Conservation (phyloP, 139 green algal genomes). For the Pseudopediastrum boryanum region DNA sequence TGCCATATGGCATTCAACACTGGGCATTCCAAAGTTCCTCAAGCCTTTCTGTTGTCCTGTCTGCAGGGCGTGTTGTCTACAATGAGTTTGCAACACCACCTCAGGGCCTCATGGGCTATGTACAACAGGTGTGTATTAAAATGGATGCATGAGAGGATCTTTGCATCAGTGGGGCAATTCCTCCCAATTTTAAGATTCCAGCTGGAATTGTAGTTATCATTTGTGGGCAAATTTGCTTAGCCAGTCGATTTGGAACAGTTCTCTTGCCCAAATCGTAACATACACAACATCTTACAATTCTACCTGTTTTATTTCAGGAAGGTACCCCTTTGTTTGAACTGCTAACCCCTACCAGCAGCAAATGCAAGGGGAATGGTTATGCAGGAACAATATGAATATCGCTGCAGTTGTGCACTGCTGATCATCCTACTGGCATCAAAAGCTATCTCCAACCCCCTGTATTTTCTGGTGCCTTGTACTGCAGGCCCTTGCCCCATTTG, state of each 20-base stretch:
- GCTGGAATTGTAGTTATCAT: background rate
- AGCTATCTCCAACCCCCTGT: background rate
- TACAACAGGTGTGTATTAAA: slow-evolving; percentile 6
- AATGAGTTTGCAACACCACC: slow-evolving; percentile 34
- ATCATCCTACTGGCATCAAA: background rate
- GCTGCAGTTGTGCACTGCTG: background rate
- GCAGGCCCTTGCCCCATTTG: slow-evolving; percentile 17
- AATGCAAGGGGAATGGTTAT: too few species aligned
- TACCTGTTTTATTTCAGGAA: too few species aligned
- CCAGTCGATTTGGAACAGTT: too few species aligned
- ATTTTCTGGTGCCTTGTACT: background rate
- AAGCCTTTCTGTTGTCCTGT: background rate
- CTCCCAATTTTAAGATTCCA: too few species aligned
- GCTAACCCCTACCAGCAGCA: too few species aligned
- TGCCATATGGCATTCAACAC: background rate
- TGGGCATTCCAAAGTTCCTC: background rate
- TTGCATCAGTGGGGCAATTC: too few species aligned
- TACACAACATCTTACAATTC: too few species aligned
- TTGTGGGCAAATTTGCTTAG: too few species aligned
- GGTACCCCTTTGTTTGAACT: too few species aligned
- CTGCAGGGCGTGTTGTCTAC: slow-evolving; percentile 6
- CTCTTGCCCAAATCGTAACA: too few species aligned
- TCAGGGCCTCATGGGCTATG: background rate
- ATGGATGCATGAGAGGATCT: background rate
- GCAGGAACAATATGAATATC: too few species aligned